These are phyloP conservation scores for Boletus sensibilis DNA, from an alignment of 768 basidiomycete species.

Conservation along the genomic window DNA sequence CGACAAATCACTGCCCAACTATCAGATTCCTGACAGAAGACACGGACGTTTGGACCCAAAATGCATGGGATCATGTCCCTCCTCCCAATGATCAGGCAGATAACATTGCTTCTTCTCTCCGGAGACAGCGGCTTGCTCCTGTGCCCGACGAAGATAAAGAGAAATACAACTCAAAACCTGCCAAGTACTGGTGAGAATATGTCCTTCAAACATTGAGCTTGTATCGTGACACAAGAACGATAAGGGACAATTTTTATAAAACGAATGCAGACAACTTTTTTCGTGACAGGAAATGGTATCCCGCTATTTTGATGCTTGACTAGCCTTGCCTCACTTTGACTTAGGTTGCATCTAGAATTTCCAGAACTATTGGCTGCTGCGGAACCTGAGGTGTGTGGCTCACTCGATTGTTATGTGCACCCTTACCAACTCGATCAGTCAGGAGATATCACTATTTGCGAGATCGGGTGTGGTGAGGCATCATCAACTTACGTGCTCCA, in stretches of 20 bases:
- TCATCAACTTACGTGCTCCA: neutral
- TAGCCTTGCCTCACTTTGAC: conserved; percentile 1
- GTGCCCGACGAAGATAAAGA: conserved; percentile 71
- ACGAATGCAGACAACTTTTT: conserved; percentile 87
- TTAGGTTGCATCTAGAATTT: conserved; percentile 90
- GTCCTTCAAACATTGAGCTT: conserved; percentile 29
- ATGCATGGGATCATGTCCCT: conserved; percentile 91
- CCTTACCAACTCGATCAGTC: conserved; percentile 48
- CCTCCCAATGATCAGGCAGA: conserved; percentile 78
- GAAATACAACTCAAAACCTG: conserved; percentile 71
- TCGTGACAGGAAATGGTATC: conserved; percentile 85
- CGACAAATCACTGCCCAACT: neutral
- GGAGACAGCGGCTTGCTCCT: conserved; percentile 67
- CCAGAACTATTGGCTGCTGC: conserved; percentile 78
- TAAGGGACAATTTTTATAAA: conserved; percentile 93
- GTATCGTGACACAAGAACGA: conserved; percentile 25
- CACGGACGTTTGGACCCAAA: conserved; percentile 78
- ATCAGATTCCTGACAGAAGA: conserved; percentile 67
- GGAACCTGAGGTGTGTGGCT: conserved; percentile 53
- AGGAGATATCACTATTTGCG: conserved; percentile 72
- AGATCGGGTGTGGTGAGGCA: conserved; percentile 84
- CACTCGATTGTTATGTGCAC: neutral
- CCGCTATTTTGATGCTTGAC: neutral
- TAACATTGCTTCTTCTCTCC: conserved; percentile 66
- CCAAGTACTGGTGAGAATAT: conserved; percentile 60